Evolutionary conservation across 108 stramenopile species (phyloP), one percentile per base, ranked within the genome.

Genomic region (Fragilaria radians): DNA sequence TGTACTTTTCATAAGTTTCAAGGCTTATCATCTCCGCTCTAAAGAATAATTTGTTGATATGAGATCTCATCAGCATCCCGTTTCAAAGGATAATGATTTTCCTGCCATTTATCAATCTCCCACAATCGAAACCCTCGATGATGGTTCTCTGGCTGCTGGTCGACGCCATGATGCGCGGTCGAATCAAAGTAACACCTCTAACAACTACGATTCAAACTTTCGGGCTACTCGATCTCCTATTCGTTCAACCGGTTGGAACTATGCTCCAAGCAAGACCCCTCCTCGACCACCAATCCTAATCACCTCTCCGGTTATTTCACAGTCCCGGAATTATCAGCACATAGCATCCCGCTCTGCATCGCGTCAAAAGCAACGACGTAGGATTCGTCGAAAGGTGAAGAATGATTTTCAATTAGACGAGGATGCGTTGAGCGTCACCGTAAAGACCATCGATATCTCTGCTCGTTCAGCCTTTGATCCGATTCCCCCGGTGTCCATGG

Each of bases 401-500:
- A 23, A 32, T 4, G 56, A 57, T 4, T 72, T 72, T 59, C 70
- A 71, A 50, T 66, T 66, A 61, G 66, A 66, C 23, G 24, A 60
- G 23, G 54, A 79, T 48, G 69, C 59, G 32, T 71, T 79, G 76
- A 64, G 50, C 14, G 73, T 85, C 0, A 17, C 73, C 7, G 58
- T 82, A 27, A 61, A 73, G 17, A 51, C 32, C 29, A 56, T 87
- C 23, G 75, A 76, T 26, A 31, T 82, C 21, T 54, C 72, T 0
- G 52, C 75, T 57, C 74, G 86, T 29, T 57, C 66, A 21, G 86
- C 80, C 55, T 87, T 87, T 72, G 71, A 63, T 3, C 50, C 49
- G 34, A 61, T 60, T 27, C 54, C 61, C 18, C 67, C 70, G 7
- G 52, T 67, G 2, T 66, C 67, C 14, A 25, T 71, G 0, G 32